Percentiles rank a stretch among this genome's conserved stretches.
phyloP scores from a whole-genome alignment of 2,329 filamentous ascomycete species.

The Aspergillus phoenicis region DNA sequence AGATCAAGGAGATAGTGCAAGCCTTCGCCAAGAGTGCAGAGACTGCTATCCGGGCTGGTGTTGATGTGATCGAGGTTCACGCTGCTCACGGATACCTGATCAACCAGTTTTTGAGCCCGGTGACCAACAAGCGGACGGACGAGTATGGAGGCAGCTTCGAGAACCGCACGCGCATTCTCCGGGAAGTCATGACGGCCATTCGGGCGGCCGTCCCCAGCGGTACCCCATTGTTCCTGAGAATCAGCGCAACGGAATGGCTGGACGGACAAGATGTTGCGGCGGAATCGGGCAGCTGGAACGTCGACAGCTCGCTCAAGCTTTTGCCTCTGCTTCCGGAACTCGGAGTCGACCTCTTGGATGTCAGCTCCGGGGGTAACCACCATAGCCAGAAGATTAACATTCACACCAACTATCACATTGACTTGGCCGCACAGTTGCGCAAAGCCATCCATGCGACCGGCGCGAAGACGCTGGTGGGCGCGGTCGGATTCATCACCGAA shows the following conservation, averaged over 20 bases:
- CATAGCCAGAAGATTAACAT: constrained; percentile 47
- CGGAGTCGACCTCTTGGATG: constrained; percentile 50
- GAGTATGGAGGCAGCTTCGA: constrained; percentile 53
- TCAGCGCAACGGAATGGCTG: constrained; percentile 74
- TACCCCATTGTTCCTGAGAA: constrained; percentile 72
- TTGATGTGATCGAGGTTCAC: constrained; percentile 79
- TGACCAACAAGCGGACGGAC: constrained; percentile 67
- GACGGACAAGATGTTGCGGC: constrained; percentile 46
- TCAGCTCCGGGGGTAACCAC: constrained; percentile 51
- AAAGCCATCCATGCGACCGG: constrained; percentile 40
- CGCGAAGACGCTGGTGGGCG: constrained; percentile 52
- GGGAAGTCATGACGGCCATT: constrained; percentile 65
- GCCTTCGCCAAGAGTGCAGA: constrained; percentile 62
- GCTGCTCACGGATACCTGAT: constrained; percentile 77
- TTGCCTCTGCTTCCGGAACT: constrained; percentile 45
- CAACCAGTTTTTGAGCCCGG: constrained; percentile 68
- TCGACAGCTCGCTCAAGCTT: constrained; percentile 42
- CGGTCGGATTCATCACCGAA: constrained; percentile 58
- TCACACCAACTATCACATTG: constrained; percentile 54
- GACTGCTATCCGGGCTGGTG: constrained; percentile 66
- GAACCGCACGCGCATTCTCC: constrained; percentile 67
- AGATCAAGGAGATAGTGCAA: constrained; percentile 66
- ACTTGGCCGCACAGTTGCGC: constrained; percentile 51
- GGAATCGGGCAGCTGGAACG: constrained; percentile 41
- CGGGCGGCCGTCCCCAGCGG: constrained; percentile 63